Evolutionary conservation across 116 monocot species (phyloP), one percentile per base, ranked within the genome.

Genomic region (Thalassia testudinum): DNA sequence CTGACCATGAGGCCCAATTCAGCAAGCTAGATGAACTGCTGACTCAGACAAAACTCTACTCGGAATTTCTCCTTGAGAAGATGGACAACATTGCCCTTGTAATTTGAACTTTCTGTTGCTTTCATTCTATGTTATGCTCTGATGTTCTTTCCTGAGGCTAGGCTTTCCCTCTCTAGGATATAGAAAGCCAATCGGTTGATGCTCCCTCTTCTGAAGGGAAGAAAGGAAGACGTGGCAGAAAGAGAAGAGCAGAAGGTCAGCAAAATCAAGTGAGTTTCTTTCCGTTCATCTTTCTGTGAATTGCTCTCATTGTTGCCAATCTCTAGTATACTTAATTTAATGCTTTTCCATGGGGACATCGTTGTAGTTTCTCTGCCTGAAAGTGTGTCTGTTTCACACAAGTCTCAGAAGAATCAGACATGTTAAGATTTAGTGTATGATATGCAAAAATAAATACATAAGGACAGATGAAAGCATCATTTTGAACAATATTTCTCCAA

Each of bases 11-110:
- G 17, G 24, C 47, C 1, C 60, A 60, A 47, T 62, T 62, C 50
- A 76, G 47, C 47, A 76, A 76, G 61, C 51, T 76, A 8, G 75
- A 76, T 42, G 75, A 66, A 52, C 62, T 76, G 18, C 43, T 76
- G 56, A 76, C 75, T 1, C 75, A 76, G 62, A 70, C 75, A 18
- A 50, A 70, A 48, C 61, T 76, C 6, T 76, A 70, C 58, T 70
- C 75, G 0, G 53, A 70, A 53, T 76, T 76, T 61, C 75, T 76
- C 44, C 50, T 70, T 21, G 75, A 76, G 50, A 70, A 76, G 62
- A 76, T 76, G 75, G 75, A 76, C 14, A 49, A 76, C 48, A 76
- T 70, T 42, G 53, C 66, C 37, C 64, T 66, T 66, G 75, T 70
- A 70, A 44, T 42, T 30, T 5, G 4, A 47, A 47, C 1, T 24